phyloP scores from a whole-genome alignment of 1,284 basidiomycete genomes.

The Microbotryomycetes sp. region DNA sequence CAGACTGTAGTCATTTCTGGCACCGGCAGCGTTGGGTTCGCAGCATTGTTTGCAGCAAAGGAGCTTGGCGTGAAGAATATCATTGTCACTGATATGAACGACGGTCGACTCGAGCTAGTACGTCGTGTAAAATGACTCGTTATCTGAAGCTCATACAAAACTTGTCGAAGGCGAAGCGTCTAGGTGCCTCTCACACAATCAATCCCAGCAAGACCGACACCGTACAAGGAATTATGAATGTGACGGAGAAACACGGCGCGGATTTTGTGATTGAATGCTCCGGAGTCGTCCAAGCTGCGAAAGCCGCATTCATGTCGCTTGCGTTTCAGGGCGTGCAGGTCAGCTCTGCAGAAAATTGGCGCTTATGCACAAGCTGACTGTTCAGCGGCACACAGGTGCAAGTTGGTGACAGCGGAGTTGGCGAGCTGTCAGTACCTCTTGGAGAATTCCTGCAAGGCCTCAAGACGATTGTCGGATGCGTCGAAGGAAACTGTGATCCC shows the following conservation, averaged over 20 bases:
- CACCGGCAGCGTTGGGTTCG: constrained; percentile 33
- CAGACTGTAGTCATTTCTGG: constrained; percentile 27
- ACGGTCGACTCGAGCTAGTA: constrained; percentile 10
- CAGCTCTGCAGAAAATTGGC: not conserved
- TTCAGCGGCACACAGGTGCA: not conserved
- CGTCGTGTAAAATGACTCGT: no score
- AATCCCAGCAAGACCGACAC: constrained; percentile 17
- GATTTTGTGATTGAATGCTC: constrained; percentile 12
- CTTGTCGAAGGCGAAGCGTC: constrained; percentile 21
- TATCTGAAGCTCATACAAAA: no score
- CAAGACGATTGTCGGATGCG: constrained; percentile 5
- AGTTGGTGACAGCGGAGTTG: not conserved
- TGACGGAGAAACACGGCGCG: constrained; percentile 9
- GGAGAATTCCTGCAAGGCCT: not conserved
- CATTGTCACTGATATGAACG: constrained; percentile 31
- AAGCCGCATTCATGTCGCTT: not conserved
- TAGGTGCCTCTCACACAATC: constrained; percentile 29
- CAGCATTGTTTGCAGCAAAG: constrained; percentile 30
- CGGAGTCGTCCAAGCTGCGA: constrained; percentile 1
- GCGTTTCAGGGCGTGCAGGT: not conserved
- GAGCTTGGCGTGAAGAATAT: constrained; percentile 26
- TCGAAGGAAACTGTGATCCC: constrained; percentile 7
- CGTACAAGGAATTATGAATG: not conserved
- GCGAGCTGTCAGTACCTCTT: not conserved
- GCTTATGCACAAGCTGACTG: not conserved